Conservation (phyloP, 2,329 filamentous ascomycete genomes). For the Talaromyces sp. region DNA sequence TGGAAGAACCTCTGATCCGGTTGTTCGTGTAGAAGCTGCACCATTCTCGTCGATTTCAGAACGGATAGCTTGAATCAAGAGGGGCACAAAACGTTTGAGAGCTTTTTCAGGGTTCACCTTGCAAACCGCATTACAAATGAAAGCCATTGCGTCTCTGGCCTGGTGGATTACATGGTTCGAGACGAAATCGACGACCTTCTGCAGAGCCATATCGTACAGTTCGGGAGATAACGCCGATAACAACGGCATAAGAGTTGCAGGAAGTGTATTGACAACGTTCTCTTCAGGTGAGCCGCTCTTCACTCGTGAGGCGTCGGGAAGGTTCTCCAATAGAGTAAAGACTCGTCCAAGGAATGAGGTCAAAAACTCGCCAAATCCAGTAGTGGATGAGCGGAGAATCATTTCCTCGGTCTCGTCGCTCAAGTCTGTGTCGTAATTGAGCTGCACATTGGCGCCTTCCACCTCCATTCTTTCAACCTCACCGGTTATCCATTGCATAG, state of each 20-base stretch:
- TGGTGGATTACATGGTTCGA: slow-evolving; percentile 94
- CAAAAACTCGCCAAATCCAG: slow-evolving; percentile 89
- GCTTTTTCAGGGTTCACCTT: slow-evolving; percentile 95
- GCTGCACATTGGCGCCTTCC: slow-evolving; percentile 76
- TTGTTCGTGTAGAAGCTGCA: slow-evolving; percentile 89
- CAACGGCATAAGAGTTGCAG: slow-evolving; percentile 83
- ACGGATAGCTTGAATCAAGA: slow-evolving; percentile 85
- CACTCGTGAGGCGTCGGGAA: slow-evolving; percentile 84
- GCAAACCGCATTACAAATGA: slow-evolving; percentile 93
- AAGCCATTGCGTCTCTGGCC: slow-evolving; percentile 95
- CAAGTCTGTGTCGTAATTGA: slow-evolving; percentile 80
- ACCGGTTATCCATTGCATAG: slow-evolving; percentile 87
- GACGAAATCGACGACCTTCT: slow-evolving; percentile 90
- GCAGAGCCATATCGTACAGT: slow-evolving; percentile 84
- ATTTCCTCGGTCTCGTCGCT: slow-evolving; percentile 80
- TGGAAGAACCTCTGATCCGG: slow-evolving; percentile 87
- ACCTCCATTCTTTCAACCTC: slow-evolving; percentile 93
- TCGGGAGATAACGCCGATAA: slow-evolving; percentile 89
- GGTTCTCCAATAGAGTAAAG: slow-evolving; percentile 90
- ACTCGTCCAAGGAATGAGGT: slow-evolving; percentile 87
- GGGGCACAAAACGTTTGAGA: slow-evolving; percentile 82
- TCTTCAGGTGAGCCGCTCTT: slow-evolving; percentile 92
- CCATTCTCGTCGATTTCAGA: slow-evolving; percentile 97
- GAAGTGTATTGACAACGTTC: slow-evolving; percentile 92
- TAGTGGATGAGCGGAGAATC: slow-evolving; percentile 89